Evolutionary conservation across 176 grass and related monocot species (phyloP).

Genomic region (Musa schizocarpa): DNA sequence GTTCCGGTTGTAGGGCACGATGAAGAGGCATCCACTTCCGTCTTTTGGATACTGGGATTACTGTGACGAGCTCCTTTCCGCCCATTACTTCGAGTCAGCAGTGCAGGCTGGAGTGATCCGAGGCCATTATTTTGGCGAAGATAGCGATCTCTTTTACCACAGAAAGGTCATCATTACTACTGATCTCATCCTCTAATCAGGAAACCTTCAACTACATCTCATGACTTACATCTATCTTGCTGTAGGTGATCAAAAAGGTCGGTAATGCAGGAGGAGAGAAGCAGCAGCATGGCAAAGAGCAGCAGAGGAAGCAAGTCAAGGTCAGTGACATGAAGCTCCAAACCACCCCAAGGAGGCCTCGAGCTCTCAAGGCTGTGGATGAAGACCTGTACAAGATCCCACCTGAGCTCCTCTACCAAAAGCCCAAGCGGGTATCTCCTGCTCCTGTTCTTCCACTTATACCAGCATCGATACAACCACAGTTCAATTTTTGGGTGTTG

Average conservation of each 20-base stretch:
- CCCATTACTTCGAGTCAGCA: background rate
- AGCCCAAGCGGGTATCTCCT: background rate
- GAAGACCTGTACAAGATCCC: constrained; percentile 8
- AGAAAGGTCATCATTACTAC: background rate
- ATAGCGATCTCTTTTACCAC: background rate
- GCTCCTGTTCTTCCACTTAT: background rate
- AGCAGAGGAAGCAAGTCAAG: constrained; percentile 1
- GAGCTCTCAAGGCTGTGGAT: background rate
- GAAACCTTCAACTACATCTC: background rate
- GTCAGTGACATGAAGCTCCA: too few species aligned
- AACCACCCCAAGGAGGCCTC: background rate
- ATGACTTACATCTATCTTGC: too few species aligned
- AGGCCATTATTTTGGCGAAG: background rate
- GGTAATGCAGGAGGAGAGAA: background rate
- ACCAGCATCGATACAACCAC: background rate
- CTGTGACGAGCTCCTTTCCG: too few species aligned
- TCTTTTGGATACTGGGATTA: too few species aligned
- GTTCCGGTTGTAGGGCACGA: too few species aligned
- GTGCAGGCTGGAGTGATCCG: background rate
- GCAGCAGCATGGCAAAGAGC: background rate
- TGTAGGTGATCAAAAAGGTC: background rate
- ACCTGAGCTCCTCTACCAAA: background rate
- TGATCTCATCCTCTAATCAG: background rate
- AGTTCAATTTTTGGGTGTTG: background rate
- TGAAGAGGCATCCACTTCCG: too few species aligned